Percentiles rank a stretch among this genome's conserved stretches.
phyloP scores from a whole-genome alignment of 352 stramenopile species.

The Phytopythium mirpurense region DNA sequence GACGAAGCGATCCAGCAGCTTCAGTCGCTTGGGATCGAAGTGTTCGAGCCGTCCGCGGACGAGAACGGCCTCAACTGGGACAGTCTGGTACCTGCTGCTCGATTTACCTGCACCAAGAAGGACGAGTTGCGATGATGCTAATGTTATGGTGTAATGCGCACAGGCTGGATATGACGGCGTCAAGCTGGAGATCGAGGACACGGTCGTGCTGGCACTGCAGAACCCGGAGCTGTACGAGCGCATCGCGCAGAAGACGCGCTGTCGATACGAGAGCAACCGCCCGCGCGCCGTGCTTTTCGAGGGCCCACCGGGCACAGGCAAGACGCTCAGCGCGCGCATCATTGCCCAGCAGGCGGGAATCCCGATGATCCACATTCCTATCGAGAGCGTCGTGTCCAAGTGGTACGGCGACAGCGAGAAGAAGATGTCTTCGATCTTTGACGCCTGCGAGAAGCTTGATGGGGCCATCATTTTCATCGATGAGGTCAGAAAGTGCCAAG shows the following conservation, averaged over 20 bases:
- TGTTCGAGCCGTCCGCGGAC: conserved; percentile 60
- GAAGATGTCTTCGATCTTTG: conserved; percentile 93
- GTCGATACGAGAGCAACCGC: conserved; percentile 86
- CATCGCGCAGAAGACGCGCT: conserved; percentile 87
- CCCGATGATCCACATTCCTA: conserved; percentile 92
- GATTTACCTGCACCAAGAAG: neutral
- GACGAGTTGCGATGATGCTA: neutral
- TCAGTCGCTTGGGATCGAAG: conserved; percentile 71
- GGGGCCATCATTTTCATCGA: conserved; percentile 95
- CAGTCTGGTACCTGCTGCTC: conserved; percentile 46
- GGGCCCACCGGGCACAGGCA: conserved; percentile 91
- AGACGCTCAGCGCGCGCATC: conserved; percentile 92
- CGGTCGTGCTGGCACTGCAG: conserved; percentile 88
- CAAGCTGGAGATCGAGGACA: conserved; percentile 91
- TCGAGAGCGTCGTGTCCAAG: conserved; percentile 93
- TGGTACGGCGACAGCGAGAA: conserved; percentile 96
- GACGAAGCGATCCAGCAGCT: conserved; percentile 80
- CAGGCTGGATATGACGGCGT: conserved; percentile 88
- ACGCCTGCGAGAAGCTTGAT: conserved; percentile 90
- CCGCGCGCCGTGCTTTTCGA: conserved; percentile 91
- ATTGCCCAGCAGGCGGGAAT: conserved; percentile 90
- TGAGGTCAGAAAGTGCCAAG: conserved; percentile 41
- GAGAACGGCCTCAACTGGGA: conserved; percentile 75
- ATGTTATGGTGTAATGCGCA: neutral
- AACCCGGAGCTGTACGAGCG: conserved; percentile 90